Evolutionary conservation across 257 asterid species (phyloP).

Genomic region (Ophiorrhiza pumila): DNA sequence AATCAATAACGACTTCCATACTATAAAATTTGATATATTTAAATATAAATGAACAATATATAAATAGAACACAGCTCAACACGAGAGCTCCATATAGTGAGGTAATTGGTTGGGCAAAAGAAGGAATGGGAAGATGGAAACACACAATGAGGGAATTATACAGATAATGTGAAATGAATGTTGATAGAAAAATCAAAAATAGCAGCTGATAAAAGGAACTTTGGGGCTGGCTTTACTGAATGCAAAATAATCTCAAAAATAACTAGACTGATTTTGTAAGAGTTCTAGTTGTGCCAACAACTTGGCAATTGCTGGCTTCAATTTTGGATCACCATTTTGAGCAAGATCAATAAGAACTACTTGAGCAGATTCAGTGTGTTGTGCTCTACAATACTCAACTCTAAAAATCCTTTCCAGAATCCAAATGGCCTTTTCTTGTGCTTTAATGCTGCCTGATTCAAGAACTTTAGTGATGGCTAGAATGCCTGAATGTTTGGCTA

Average conservation of each 20-base stretch:
- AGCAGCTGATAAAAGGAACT: background rate
- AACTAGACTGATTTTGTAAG: conserved; percentile 67
- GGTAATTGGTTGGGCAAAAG: background rate
- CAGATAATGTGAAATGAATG: background rate
- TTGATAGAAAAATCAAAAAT: background rate
- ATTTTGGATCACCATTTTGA: conserved; percentile 55
- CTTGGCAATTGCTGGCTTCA: conserved; percentile 63
- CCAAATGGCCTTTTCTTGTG: conserved; percentile 65
- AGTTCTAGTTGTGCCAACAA: conserved; percentile 82
- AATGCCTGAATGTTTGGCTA: conserved; percentile 46
- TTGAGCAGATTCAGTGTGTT: conserved; percentile 57
- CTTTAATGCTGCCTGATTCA: conserved; percentile 49
- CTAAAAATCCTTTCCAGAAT: conserved; percentile 65
- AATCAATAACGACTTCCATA: too few relatives aligned
- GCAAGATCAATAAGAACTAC: conserved; percentile 68
- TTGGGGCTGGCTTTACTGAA: too few relatives aligned
- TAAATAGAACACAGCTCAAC: too few relatives aligned
- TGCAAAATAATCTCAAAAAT: conserved; percentile 40
- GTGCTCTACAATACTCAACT: conserved; percentile 45
- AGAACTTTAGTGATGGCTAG: conserved; percentile 41
- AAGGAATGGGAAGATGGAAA: background rate
- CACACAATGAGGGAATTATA: background rate
- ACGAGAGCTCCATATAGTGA: too few relatives aligned
- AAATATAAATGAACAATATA: too few relatives aligned
- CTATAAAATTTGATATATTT: too few relatives aligned